Base-by-base conservation (phyloP, 2,329 filamentous ascomycete species). In the Beauveria asiatica region DNA sequence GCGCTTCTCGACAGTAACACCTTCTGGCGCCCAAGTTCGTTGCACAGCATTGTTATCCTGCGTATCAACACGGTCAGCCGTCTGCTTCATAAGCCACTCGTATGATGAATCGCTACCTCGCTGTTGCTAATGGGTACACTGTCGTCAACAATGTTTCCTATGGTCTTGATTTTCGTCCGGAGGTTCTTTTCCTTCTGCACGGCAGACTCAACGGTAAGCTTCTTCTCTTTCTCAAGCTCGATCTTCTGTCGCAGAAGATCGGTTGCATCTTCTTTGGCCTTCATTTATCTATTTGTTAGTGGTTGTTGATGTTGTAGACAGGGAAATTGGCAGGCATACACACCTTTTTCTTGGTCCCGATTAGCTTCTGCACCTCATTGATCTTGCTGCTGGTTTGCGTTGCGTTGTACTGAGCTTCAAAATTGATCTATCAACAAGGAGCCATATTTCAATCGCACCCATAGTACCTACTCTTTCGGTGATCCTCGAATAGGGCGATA, bases 291-390 rank as follows among this genome's bases (percentile, higher is more conserved):
- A 10, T 27, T 10, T 9, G 39, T n/a, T 39, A 58, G 46, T n/a
- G 27, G 8, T 7, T 42, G 44, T n/a, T 13, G 1, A 13, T 17
- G 7, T 23, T n/a, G 37, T 21, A 49, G 41, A 56, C 33, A 44
- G 19, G 30, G 41, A 27, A 19, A 6, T 44, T 10, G 19, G 9
- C 49, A 42, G 46, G 21, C 27, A 41, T 8, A 60, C 68, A 62
- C 65, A 85, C 86, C 86, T 96, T 96, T 79, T 96, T 96, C 81
- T 93, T 95, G 69, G 83, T 79, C 19, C 89, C 91, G 70, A 97
- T 96, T 72, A 92, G 85, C 76, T 96, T 96, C 73, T 96, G 90
- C 33, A 91, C 83, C 21, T 83, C 86, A 76, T 97, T 97, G 75
- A 96, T 92, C 77, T 89, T 86, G 68, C 85, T 86, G 66, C 88